Evolutionary conservation across 2,329 filamentous ascomycete species (phyloP), one percentile per base, ranked within the genome.

Genomic region (Amauroascus verrucosus): DNA sequence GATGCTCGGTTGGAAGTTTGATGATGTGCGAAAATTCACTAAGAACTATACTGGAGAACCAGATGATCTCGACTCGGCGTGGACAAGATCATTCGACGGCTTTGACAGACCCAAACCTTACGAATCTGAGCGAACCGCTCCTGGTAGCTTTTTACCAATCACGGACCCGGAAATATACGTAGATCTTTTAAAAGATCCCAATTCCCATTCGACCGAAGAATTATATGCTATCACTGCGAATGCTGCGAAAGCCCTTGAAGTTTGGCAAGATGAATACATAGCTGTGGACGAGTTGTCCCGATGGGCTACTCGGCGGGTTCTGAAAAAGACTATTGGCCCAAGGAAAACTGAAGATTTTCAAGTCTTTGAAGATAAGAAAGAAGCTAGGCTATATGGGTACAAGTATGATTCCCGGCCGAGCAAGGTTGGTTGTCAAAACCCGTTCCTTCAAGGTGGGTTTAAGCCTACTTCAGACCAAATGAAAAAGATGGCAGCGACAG

Each of bases 321-420:
- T 73, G 14, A 75, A 79, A 62, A 70, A 73, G 54, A 70, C 74
- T 40, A 67, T 68, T 13, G 69, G 74, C 37, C 73, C 76, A 2
- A 76, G 78, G 55, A 77, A 78, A 57, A 70, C 75, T 18, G 74
- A 77, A 9, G 61, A 74, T 24, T 66, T 68, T 4, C 65, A 69
- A n/a, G 63, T 78, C 2, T 81, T 73, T 56, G 79, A 81, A 60
- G 79, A 80, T 58, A 76, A 76, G 64, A 81, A 81, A 58, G 80
- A 83, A 66, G 75, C 80, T 1, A 75, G 76, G 54, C 66, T 83
- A 0, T 83, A 83, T 61, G 77, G 78, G 53, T 83, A 82, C 63
- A 73, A 71, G 32, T 78, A 78, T 62, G 77, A 79, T 56, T 65
- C 75, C 0, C 77, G 77, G 59, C 65, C 67, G 33, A 58, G 62